These are phyloP conservation scores for Alternaria atra DNA, from an alignment of 2,329 filamentous ascomycete genomes.

Conservation along the genomic window DNA sequence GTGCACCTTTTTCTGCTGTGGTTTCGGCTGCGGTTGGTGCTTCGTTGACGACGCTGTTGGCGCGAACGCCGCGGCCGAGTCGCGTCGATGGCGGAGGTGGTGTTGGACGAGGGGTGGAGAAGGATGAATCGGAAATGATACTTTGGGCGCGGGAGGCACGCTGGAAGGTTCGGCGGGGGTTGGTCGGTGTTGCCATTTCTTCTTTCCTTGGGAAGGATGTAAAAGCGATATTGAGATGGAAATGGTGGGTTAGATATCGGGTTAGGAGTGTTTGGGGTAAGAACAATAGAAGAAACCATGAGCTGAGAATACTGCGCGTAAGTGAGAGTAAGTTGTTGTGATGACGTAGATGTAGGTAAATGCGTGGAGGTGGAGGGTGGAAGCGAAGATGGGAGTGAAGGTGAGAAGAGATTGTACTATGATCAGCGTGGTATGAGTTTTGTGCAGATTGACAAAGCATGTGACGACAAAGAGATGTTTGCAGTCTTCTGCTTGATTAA, in stretches of 20 bases:
- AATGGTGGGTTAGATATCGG: not conserved
- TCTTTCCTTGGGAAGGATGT: not conserved
- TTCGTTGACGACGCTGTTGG: not conserved
- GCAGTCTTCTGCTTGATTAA: not conserved
- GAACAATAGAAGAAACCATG: not conserved
- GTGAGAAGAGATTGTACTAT: not conserved
- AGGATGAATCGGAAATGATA: conserved; percentile 10
- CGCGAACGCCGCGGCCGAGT: not conserved
- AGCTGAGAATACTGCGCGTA: not conserved
- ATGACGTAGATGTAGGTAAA: not conserved
- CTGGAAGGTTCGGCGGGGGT: not conserved
- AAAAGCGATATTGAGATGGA: not conserved
- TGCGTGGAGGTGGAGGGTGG: not conserved
- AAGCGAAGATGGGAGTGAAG: not conserved
- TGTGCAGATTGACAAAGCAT: not conserved
- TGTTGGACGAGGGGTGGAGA: conserved; percentile 5
- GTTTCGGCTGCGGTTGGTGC: not conserved
- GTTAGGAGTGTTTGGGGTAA: rapidly evolving
- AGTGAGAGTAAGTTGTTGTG: not conserved
- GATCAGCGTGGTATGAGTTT: not conserved
- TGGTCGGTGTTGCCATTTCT: conserved; percentile 1
- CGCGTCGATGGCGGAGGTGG: conserved; percentile 6
- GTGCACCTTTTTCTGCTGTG: not conserved
- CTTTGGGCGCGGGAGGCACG: conserved; percentile 16
- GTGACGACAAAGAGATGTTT: not conserved